phyloP scores from a whole-genome alignment of 345 rosid species.

The Eucalyptus dawsonii region DNA sequence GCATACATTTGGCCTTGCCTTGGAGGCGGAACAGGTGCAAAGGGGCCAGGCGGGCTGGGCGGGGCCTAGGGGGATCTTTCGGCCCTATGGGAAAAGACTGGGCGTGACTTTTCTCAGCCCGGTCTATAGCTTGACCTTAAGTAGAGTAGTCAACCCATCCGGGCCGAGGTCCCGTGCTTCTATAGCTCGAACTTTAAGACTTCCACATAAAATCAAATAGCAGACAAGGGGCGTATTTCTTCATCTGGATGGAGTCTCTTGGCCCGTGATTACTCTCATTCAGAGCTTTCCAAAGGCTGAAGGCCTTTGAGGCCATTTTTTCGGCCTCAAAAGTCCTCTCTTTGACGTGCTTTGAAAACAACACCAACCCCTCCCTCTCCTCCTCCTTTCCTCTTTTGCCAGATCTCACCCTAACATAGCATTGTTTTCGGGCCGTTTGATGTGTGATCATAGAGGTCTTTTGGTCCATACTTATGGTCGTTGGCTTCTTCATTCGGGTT shows the following conservation, averaged over 20 bases:
- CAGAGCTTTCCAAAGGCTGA: background rate
- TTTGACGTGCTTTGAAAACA: background rate
- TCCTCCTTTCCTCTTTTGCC: background rate
- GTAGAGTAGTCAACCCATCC: background rate
- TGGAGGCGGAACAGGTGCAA: background rate
- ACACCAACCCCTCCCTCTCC: no score
- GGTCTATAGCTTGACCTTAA: background rate
- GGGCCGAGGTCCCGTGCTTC: background rate
- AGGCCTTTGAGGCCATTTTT: background rate
- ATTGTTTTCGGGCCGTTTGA: background rate
- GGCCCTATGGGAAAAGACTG: background rate
- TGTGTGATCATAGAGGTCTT: background rate
- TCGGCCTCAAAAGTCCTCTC: background rate
- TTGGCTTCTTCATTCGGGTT: background rate
- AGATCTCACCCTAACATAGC: background rate
- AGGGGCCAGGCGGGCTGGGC: background rate
- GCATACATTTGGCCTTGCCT: background rate
- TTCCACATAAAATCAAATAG: background rate
- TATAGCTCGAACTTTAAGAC: background rate
- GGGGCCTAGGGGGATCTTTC: background rate
- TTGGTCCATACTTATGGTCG: background rate
- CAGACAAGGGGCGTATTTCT: background rate
- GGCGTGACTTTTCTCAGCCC: background rate
- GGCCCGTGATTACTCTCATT: background rate
- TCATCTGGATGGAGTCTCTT: background rate